Base-by-base conservation (phyloP, 306 rosid species). In the Casuarina equisetifolia region DNA sequence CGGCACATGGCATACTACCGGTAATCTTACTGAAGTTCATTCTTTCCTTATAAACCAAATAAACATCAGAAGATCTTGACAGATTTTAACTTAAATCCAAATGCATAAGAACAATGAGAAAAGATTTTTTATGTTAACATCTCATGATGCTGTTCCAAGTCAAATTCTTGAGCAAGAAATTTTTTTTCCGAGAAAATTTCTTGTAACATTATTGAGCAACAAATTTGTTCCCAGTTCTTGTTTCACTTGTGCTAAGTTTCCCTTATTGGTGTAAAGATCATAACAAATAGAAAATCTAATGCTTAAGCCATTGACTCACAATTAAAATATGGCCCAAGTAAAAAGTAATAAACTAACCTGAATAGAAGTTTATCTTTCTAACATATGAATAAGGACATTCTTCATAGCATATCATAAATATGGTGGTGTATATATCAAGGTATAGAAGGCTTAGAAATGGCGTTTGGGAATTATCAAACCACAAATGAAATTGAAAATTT, bases 1-100 rank as follows among this genome's bases (percentile, higher is more conserved):
- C 90, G 92, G 69, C 97, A 92, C 86, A 92, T 92, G 97, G 96
- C 96, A 9, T 92, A 92, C 77, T 92, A 88, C 82, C 96, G 97
- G 61, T 92, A 82, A 84, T 82, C 51, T 73, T 59, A 49, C 40
- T 72, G 46, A 13, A 53, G 66, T 35, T n/a, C 36, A 70, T 55
- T 59, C 75, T 78, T 72, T 69, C 70, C 38, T 71, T 69, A 17
- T 42, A 5, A 43, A 8, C 17, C 32, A 67, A 67, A 17, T 67
- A 67, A 67, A 43, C 71, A 17, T 67, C 43, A 17, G n/a, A 66
- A 39, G 4, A 4, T 19, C 4, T 61, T 61, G 68, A 35, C 9
- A 42, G 19, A 38, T 53, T 44, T 32, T 53, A 51, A 63, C 62
- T 70, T 61, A 20, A 45, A 70, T 69, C 48, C 43, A 53, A 13